These are phyloP conservation scores for Zopfia rhizophila DNA, from an alignment of 2,329 filamentous ascomycete species.

Conservation along the genomic window DNA sequence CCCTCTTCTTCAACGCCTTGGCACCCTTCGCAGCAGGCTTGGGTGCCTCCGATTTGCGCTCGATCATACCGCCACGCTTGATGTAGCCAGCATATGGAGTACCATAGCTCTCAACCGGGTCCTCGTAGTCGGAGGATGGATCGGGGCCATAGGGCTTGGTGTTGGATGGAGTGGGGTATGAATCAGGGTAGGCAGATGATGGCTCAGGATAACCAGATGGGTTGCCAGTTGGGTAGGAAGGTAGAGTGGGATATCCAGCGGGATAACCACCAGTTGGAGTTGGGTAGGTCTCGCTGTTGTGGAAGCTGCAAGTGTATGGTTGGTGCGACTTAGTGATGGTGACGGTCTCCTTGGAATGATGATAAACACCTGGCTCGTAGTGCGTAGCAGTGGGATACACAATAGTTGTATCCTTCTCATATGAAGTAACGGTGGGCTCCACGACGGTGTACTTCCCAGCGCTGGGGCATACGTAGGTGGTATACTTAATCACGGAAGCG, in stretches of 20 bases:
- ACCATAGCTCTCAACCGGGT: conserved; percentile 14
- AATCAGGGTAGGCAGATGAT: not conserved
- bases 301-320: conserved; percentile 41
- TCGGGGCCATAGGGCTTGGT: conserved; percentile 12
- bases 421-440: conserved; percentile 46
- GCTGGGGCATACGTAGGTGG: conserved; percentile 32
- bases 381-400: conserved; percentile 36
- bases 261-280: no score
- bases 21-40: conserved; percentile 1
- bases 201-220: not conserved
- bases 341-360: conserved; percentile 38
- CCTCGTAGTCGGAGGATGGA: conserved; percentile 20
- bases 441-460: conserved; percentile 43
- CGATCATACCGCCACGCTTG: conserved; percentile 34
- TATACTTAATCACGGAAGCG: conserved; percentile 37
- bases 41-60: conserved; percentile 25
- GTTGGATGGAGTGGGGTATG: conserved; percentile 4
- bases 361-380: conserved; percentile 40
- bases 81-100: conserved; percentile 23
- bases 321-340: conserved; percentile 45
- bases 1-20: conserved; percentile 15
- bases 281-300: conserved; percentile 29
- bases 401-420: conserved; percentile 36
- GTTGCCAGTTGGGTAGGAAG: not conserved
- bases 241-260: no score